These are phyloP conservation scores for Colletotrichum sp. DNA, from an alignment of 2,329 filamentous ascomycete species.

Conservation along the genomic window DNA sequence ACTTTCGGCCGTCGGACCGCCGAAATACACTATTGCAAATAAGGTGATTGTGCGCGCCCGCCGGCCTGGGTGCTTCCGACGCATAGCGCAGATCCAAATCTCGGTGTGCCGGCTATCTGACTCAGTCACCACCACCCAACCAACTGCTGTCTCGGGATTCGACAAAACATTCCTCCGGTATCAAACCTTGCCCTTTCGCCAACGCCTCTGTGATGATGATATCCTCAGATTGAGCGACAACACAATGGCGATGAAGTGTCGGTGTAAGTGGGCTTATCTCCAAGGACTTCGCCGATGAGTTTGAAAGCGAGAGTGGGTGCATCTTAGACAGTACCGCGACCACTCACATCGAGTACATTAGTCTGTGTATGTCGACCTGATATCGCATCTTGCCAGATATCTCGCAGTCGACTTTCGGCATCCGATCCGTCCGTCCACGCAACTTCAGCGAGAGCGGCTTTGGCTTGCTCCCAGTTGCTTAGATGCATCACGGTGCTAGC, in stretches of 20 bases:
- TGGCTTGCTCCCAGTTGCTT: constrained; percentile 42
- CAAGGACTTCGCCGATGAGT: not conserved
- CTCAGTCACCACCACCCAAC: not conserved
- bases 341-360: not conserved
- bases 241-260: not conserved
- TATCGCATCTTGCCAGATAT: constrained; percentile 46
- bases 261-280: not conserved
- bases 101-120: not conserved
- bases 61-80: not conserved
- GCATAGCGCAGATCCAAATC: not conserved
- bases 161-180: not conserved
- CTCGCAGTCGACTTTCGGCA: constrained; percentile 41
- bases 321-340: not conserved
- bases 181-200: not conserved
- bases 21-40: not conserved
- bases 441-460: constrained; percentile 39
- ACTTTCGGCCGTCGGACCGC: not conserved
- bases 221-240: not conserved
- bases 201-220: not conserved
- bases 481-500: constrained; percentile 41
- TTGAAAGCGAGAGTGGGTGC: not conserved
- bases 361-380: constrained; percentile 15
- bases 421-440: constrained; percentile 45
- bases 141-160: not conserved
- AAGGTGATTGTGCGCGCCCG: not conserved